phyloP scores from a whole-genome alignment of 2,329 filamentous ascomycete genomes.

The Epichloe aotearoae region DNA sequence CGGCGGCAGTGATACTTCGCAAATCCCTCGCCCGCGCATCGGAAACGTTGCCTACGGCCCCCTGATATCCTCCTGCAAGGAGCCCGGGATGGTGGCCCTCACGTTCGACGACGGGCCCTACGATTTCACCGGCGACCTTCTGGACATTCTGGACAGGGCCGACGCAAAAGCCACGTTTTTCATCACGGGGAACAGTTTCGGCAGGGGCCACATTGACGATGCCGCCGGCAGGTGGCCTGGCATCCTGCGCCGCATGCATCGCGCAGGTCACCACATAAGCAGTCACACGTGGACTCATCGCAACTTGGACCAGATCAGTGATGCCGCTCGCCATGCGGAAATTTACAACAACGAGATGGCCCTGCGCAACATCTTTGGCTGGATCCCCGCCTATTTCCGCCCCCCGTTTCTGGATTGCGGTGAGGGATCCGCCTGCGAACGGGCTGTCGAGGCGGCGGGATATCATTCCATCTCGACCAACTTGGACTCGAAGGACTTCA shows the following conservation, averaged over 20 bases:
- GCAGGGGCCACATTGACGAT: constrained; percentile 29
- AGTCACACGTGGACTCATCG: constrained; percentile 35
- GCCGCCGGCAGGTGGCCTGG: constrained; percentile 18
- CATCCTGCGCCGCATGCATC: constrained; percentile 27
- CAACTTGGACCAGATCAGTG: constrained; percentile 24
- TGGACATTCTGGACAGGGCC: constrained; percentile 22
- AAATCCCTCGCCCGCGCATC: constrained; percentile 17
- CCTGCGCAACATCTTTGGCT: constrained; percentile 27
- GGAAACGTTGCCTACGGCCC: constrained; percentile 23
- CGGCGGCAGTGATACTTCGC: constrained; percentile 18
- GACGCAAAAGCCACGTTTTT: constrained; percentile 28
- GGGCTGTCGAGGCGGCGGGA: constrained; percentile 25
- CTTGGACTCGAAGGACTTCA: constrained; percentile 48
- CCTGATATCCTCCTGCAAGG: constrained; percentile 22
- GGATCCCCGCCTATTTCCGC: constrained; percentile 30
- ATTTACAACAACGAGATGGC: constrained; percentile 33
- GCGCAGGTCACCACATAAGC: constrained; percentile 31
- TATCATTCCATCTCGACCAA: constrained; percentile 46
- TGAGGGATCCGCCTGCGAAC: constrained; percentile 24
- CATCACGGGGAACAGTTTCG: constrained; percentile 27
- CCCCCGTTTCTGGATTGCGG: constrained; percentile 32
- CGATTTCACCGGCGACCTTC: constrained; percentile 26
- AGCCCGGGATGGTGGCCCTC: constrained; percentile 26
- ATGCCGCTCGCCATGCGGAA: constrained; percentile 22
- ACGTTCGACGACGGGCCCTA: constrained; percentile 36